Percentiles rank a stretch among this genome's conserved stretches.
Conservation (phyloP, 805 yeast species). For the Saccharomyces paradoxus region DNA sequence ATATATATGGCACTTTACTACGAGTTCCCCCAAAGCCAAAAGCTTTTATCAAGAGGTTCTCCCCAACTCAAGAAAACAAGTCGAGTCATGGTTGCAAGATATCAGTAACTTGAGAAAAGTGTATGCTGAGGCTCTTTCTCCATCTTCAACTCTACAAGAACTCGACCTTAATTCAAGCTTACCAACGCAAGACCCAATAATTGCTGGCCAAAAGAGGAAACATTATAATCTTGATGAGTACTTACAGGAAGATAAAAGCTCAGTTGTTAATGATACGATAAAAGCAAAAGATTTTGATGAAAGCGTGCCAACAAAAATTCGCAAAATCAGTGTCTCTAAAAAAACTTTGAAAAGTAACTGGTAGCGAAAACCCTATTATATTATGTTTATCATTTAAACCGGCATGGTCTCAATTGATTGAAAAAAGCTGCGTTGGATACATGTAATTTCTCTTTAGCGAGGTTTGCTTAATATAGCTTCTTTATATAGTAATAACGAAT, state of each 20-base stretch:
- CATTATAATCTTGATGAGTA: slow-evolving; percentile 16
- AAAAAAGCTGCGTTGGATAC: not conserved
- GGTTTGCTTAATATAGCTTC: not conserved
- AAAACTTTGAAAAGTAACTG: slow-evolving; percentile 26
- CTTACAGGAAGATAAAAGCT: slow-evolving; percentile 12
- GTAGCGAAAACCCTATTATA: slow-evolving; percentile 5
- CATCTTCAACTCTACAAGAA: slow-evolving; percentile 15
- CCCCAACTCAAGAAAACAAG: slow-evolving; percentile 13
- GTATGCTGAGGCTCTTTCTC: slow-evolving; percentile 1
- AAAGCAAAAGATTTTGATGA: not conserved
- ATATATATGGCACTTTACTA: slow-evolving; percentile 15
- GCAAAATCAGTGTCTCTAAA: slow-evolving; percentile 29
- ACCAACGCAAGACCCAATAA: slow-evolving; percentile 9
- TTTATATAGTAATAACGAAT: not conserved
- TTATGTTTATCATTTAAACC: slow-evolving; percentile 2
- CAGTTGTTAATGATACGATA: slow-evolving; percentile 11
- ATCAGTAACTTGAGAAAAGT: slow-evolving; percentile 7
- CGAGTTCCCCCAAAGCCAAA: slow-evolving; percentile 12
- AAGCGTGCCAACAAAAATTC: slow-evolving; percentile 16
- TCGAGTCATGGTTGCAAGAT: slow-evolving; percentile 16
- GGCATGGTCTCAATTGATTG: not conserved
- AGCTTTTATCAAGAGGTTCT: slow-evolving; percentile 15
- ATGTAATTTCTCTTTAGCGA: not conserved
- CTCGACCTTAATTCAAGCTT: slow-evolving; percentile 13
- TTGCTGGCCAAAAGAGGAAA: slow-evolving; percentile 14